A percentile compares a stretch with the other conserved stretches of the same genome.
phyloP scores from a whole-genome alignment of 2,329 filamentous ascomycete genomes.

The Beauveria scarabaeidicola region DNA sequence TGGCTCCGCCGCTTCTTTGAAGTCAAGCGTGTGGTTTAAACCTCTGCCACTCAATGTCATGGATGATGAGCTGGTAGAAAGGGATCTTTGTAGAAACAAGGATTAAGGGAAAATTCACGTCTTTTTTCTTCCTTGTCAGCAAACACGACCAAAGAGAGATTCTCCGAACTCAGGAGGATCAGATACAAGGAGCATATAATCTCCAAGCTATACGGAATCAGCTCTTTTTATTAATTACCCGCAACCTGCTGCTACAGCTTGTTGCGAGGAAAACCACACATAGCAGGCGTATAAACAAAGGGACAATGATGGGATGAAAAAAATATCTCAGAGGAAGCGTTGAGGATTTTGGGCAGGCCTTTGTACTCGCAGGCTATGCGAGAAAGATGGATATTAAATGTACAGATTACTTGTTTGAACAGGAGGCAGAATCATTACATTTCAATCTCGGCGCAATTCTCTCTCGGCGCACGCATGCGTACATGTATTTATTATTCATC shows the following conservation, averaged over 20 bases:
- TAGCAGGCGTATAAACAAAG: background rate
- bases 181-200: background rate
- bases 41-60: background rate
- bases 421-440: background rate
- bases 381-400: background rate
- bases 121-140: background rate
- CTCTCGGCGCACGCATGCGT: background rate
- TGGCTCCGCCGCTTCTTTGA: constrained; percentile 98
- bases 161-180: too few species aligned
- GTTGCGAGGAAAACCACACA: background rate
- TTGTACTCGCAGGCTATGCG: background rate
- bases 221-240: background rate
- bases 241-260: background rate
- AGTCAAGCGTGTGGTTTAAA: constrained; percentile 60
- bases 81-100: background rate
- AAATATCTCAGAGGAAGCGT: background rate
- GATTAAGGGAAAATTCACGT: background rate
- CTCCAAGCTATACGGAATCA: background rate
- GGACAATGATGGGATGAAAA: background rate
- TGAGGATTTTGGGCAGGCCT: background rate
- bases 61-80: background rate
- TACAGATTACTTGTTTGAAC: background rate
- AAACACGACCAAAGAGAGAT: background rate
- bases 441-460: background rate
- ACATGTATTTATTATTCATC: background rate